Conservation (phyloP, 75 land plant genomes). For the Selaginella tamariscina region DNA sequence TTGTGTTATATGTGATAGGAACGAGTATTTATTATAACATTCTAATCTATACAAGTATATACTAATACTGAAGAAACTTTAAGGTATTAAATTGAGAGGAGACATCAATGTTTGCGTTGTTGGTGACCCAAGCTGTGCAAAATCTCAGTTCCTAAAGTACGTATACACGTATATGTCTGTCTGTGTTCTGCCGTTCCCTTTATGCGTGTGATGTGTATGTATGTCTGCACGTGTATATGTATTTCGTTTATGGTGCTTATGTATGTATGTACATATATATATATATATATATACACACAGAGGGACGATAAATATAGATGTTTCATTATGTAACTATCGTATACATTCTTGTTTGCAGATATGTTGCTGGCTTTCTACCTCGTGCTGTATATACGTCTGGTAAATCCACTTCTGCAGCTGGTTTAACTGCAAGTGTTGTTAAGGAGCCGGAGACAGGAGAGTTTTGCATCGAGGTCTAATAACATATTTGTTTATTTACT, state of each 20-base stretch:
- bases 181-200: not conserved
- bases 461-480: conserved; percentile 89
- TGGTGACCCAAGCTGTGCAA: conserved; percentile 98
- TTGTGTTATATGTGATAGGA: no score
- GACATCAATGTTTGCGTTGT: conserved; percentile 97
- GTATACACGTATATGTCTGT: conserved; percentile 8
- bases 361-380: conserved; percentile 63
- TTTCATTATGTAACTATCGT: no score
- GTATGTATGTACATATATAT: not conserved
- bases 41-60: no score
- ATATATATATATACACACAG: no score
- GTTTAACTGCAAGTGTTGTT: conserved; percentile 92
- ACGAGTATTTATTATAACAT: no score
- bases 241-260: not conserved
- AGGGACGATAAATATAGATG: no score
- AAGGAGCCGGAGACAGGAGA: conserved; percentile 99
- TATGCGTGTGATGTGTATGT: not conserved
- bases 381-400: conserved; percentile 97
- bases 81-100: conserved; percentile 92
- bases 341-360: conserved; percentile 29
- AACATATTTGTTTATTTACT: conserved; percentile 7
- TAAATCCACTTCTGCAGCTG: conserved; percentile 94
- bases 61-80: no score
- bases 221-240: not conserved
- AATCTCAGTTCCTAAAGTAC: conserved; percentile 82